Evolutionary conservation across 2,329 filamentous ascomycete species (phyloP), one percentile per base, ranked within the genome.

Genomic region (Alternaria ventricosa): DNA sequence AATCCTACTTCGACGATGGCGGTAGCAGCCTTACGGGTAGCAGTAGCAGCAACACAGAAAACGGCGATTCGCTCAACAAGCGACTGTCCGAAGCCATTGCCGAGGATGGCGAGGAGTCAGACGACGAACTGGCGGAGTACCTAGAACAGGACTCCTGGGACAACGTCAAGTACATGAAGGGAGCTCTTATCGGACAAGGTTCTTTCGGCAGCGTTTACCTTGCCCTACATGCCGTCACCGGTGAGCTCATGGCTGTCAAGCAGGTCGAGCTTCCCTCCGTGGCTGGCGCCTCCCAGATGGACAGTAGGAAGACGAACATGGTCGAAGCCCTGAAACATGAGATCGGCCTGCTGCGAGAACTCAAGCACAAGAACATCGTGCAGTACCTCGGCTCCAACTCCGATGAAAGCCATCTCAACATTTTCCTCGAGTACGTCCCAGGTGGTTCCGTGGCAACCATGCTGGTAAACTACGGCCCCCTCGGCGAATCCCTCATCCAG

Each of bases 131-230:
- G 22, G 89, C 91, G 71, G 94, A 94, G 75, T 97, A 97, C 85
- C 86, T 98, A 44, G 90, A 93, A 33, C 93, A 93, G 68, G 93
- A 97, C 77, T 96, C 93, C 9, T 98, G 96, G 89, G 94, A 96
- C 69, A 94, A 97, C 67, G 92, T 95, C 83, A 97, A 97, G 80
- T 99, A 96, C 92, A 98, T 99, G 94, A 97, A 98, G 84, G 96
- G 96, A 76, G 94, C 95, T 30, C 86, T 98, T 67, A 99, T 99
- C 70, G 96, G 96, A 30, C 94, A 97, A 81, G 96, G 96, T 67
- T 97, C 94, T 5, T 99, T 99, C 75, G 96, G 96, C 74, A 94
- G 91, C 72, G 96, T 99, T 57, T 99, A 96, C 81, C 87, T 99
- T 53, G 96, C 96, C 25, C 86, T 99, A 30, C 96, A 99, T 79